Percentiles rank a stretch among this genome's conserved stretches.
phyloP scores from a whole-genome alignment of 306 rosid genomes.

The Lagenaria siceraria region DNA sequence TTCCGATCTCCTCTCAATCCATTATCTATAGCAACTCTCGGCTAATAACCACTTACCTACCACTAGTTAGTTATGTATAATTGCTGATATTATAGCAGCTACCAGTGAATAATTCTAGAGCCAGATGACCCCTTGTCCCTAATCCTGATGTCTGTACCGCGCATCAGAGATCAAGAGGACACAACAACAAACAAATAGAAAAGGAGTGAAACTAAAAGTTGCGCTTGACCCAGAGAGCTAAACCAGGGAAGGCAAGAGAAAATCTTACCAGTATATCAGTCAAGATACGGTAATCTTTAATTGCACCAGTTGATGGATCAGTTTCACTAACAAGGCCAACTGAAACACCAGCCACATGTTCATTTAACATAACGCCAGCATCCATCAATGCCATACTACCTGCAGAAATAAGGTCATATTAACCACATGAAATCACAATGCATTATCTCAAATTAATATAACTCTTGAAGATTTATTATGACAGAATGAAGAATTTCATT shows the following conservation, averaged over 20 bases:
- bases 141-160: background rate
- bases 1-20: background rate
- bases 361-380: constrained; percentile 79
- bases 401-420: constrained; percentile 21
- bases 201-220: background rate
- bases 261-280: constrained; percentile 87
- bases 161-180: background rate
- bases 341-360: constrained; percentile 94
- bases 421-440: background rate
- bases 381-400: constrained; percentile 96
- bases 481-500: background rate
- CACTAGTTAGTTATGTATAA: background rate
- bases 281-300: constrained; percentile 72
- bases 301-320: constrained; percentile 64
- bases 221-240: background rate
- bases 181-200: background rate
- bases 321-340: constrained; percentile 84
- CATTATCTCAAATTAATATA: background rate
- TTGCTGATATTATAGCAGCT: background rate
- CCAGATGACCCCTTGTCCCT: background rate
- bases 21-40: background rate
- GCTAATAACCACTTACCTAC: background rate
- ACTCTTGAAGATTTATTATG: background rate
- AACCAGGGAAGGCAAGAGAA: background rate
- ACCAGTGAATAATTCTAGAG: background rate